Evolutionary conservation across 768 basidiomycete species (phyloP).

Genomic region (Clitopilus hobsonii): DNA sequence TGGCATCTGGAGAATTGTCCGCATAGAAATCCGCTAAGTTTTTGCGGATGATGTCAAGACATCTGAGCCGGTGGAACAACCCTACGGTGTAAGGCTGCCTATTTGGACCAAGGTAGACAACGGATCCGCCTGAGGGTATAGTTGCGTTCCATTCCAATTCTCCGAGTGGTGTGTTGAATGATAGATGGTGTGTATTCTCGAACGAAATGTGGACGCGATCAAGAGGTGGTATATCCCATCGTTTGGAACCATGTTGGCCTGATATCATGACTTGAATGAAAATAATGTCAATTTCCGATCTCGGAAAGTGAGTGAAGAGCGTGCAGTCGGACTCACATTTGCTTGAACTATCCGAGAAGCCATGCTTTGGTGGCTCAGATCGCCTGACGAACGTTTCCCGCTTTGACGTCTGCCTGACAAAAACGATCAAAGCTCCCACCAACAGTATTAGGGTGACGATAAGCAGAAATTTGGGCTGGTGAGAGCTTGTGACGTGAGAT

Average conservation of each 20-base stretch:
- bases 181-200: neutral
- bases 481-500: too few relatives aligned
- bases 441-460: neutral
- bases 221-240: neutral
- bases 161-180: neutral
- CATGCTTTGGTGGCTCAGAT: too few relatives aligned
- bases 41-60: slow-evolving; percentile 28
- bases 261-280: neutral
- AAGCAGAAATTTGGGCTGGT: neutral
- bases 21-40: slow-evolving; percentile 2
- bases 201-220: neutral
- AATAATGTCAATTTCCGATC: neutral
- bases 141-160: slow-evolving; percentile 19
- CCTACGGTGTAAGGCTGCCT: slow-evolving; percentile 25
- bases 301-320: neutral
- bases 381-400: neutral
- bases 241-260: neutral
- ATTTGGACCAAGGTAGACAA: slow-evolving; percentile 18
- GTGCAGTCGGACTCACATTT: neutral
- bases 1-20: slow-evolving; percentile 8
- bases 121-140: slow-evolving; percentile 25
- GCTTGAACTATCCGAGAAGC: too few relatives aligned
- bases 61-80: slow-evolving; percentile 36
- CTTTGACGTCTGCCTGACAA: neutral
- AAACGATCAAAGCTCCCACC: neutral